phyloP scores from a whole-genome alignment of 768 basidiomycete species.

The Mycena olivaceomarginata region DNA sequence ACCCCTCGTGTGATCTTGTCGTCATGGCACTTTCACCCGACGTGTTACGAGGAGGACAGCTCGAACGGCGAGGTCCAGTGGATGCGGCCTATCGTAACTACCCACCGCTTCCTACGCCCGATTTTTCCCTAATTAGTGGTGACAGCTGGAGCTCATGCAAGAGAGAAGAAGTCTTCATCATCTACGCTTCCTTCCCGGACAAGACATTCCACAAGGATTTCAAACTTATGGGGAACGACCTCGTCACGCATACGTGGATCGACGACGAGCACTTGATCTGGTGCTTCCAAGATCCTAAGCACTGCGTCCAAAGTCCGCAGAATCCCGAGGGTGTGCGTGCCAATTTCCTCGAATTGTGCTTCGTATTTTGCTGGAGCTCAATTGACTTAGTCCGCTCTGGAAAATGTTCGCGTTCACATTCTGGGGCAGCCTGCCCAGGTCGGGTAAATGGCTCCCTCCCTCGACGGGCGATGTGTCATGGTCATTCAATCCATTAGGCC shows the following conservation, averaged over 20 bases:
- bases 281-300: slow-evolving; percentile 33
- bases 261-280: slow-evolving; percentile 40
- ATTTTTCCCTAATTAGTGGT: neutral
- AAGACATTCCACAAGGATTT: slow-evolving; percentile 34
- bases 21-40: slow-evolving; percentile 33
- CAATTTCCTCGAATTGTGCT: neutral
- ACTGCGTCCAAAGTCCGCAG: slow-evolving; percentile 32
- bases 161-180: slow-evolving; percentile 39
- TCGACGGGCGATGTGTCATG: slow-evolving; percentile 22
- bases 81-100: slow-evolving; percentile 32
- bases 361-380: neutral
- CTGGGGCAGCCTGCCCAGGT: slow-evolving; percentile 38
- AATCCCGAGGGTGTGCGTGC: slow-evolving; percentile 39
- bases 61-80: slow-evolving; percentile 38
- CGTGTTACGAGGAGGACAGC: slow-evolving; percentile 27
- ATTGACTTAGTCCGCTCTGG: slow-evolving; percentile 27
- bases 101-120: too few species aligned
- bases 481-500: slow-evolving; percentile 41
- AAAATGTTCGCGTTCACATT: slow-evolving; percentile 42
- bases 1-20: slow-evolving; percentile 27
- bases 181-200: slow-evolving; percentile 30
- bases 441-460: slow-evolving; percentile 30
- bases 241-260: slow-evolving; percentile 38
- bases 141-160: slow-evolving; percentile 30
- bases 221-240: slow-evolving; percentile 33